These are phyloP conservation scores for Scolecobasidium constrictum DNA, from an alignment of 2,329 filamentous ascomycete species.

Conservation along the genomic window DNA sequence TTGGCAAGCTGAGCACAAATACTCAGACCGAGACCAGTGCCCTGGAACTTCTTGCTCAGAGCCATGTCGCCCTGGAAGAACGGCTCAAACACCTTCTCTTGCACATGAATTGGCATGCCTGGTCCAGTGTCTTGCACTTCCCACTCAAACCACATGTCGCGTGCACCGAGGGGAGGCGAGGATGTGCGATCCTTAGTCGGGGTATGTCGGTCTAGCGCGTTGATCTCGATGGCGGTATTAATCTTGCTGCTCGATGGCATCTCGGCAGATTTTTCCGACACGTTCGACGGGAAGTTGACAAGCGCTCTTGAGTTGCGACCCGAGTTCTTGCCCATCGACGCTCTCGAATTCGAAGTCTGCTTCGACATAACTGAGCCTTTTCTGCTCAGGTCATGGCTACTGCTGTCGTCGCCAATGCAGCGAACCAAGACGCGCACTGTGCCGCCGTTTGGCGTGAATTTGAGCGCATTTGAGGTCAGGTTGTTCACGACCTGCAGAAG, in stretches of 20 bases:
- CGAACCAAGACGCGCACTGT: conserved; percentile 66
- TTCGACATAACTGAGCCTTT: conserved; percentile 34
- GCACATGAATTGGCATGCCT: conserved; percentile 68
- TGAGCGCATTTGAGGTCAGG: conserved; percentile 80
- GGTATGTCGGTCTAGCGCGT: conserved; percentile 25
- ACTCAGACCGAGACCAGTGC: conserved; percentile 76
- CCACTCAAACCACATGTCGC: conserved; percentile 62
- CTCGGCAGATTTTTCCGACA: conserved; percentile 4
- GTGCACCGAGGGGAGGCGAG: conserved; percentile 4
- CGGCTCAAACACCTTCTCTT: conserved; percentile 79
- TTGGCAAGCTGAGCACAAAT: conserved; percentile 80
- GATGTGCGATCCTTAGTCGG: conserved; percentile 13
- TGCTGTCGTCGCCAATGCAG: conserved; percentile 53
- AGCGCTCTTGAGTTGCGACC: conserved; percentile 22
- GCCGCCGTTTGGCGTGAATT: conserved; percentile 74
- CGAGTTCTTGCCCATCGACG: conserved; percentile 15
- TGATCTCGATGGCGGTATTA: conserved; percentile 35
- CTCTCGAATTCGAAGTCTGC: conserved; percentile 15
- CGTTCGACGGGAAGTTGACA: conserved; percentile 9
- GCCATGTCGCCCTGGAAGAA: conserved; percentile 90
- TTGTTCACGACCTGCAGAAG: conserved; percentile 93
- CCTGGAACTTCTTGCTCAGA: conserved; percentile 80
- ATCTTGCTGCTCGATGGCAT: conserved; percentile 14
- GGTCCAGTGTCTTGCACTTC: conserved; percentile 83
- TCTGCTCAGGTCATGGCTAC: conserved; percentile 25